Base-by-base conservation (phyloP, 129 eudicot species). In the Centrapalus pauciflorus region DNA sequence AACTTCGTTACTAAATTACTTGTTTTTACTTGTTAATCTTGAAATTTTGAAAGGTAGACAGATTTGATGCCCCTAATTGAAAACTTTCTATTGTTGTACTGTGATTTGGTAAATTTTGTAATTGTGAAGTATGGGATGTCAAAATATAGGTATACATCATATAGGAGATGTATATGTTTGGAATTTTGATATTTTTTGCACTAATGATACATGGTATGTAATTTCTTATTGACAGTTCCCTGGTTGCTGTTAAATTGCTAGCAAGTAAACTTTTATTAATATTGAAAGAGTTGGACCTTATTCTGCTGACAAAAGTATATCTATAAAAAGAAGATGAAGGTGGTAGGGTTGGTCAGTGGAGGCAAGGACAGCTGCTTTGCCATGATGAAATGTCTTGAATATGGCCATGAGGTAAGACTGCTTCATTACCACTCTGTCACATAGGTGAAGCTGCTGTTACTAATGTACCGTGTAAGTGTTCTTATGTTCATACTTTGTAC, bases 311-410 rank as follows among this genome's bases (percentile, higher is more conserved):
- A 27, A 17, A 45, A 70, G 28, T 45, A 7, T 23, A 61, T 61
- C 13, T 27, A 4, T 11, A 17, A 66, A 56, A 24, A 37, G 54
- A 65, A 70, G 75, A 93, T 93, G 98, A 88, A 93, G 81, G 98
- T 93, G 65, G 96, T 93, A 48, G 98, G 95, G 33, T 80, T 93
- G 63, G 95, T 93, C 37, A 93, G 98, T 52, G 98, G 98, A 48
- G 98, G 98, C 61, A 93, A 93, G 63, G 98, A 93, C 83, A 93
- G 98, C 69, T 88, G 96, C 69, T 93, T 83, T 69, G 95, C 98
- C 57, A 88, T 93, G 98, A 88, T 93, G 98, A 84, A 84, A 56
- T 88, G 95, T 67, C 67, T 85, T 11, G 77, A 86, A 27, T 85
- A 83, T 54, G 98, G 98, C 38, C 95, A 93, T 40, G 80, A 93